Base-by-base conservation (phyloP, 116 monocot genomes). In the Zostera marina region DNA sequence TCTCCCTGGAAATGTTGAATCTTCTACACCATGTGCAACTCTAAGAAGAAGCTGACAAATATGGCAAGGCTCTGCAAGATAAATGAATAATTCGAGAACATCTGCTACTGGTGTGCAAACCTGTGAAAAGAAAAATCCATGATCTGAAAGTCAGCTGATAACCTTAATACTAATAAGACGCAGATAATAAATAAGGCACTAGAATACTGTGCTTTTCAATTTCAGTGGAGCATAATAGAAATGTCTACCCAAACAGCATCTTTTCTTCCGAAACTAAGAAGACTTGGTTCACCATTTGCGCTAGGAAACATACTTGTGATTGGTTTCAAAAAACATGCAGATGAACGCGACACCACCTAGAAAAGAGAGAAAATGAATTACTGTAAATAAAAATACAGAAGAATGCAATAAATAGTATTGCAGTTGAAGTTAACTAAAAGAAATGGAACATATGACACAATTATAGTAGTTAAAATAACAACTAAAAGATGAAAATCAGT, bases 1-100 rank as follows among this genome's bases (percentile, higher is more conserved):
- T 39, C 74, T 77, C 48, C 83, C 78, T 22, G 91, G 87, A 79
- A 73, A 91, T 44, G 82, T 76, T 11, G 80, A 81, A 81, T 99
- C 91, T 46, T 87, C 87, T 24, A 58, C 81, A 60, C 81, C 99
- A 70, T 87, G 83, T 62, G 98, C 73, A 60, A 99, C 71, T 54
- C 91, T 99, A 60, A 99, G 70, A 77, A 99, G 99, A 69, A 99
- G 76, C 61, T 91, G 74, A 62, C 83, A 87, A 52, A 91, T 81
- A 77, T 99, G 91, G 61, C 91, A 91, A 69, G 99, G 99, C 72
- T 99, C 91, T 54, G 59, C 73, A 52, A 99, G 83, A 72, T 81
- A 99, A 41, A 99, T 87, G 77, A 99, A 83, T 19, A 99, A 66
- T 73, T 99, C 99, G 56, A 99, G 74, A 60, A 86, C 81, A 77